phyloP scores from a whole-genome alignment of 805 yeast genomes.

The Lachancea sp. region DNA sequence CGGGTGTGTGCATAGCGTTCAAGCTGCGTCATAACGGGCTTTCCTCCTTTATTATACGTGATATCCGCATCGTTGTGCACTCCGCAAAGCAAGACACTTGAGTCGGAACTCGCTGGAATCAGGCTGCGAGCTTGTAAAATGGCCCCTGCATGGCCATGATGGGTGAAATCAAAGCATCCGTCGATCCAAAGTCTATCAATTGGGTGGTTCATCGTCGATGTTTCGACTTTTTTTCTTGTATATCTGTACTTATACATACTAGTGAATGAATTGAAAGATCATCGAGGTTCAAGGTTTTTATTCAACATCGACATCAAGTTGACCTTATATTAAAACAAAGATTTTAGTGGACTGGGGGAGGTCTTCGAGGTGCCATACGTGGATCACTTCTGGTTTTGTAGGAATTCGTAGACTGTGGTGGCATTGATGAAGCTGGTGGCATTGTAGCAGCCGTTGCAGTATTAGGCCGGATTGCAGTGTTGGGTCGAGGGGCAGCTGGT shows the following conservation, averaged over 20 bases:
- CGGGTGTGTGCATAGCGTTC: conserved; percentile 83
- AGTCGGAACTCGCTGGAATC: conserved; percentile 54
- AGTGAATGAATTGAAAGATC: not conserved
- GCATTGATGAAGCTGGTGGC: too few species aligned
- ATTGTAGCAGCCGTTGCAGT: too few species aligned
- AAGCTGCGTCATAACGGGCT: conserved; percentile 78
- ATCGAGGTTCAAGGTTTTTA: not conserved
- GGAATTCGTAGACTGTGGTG: too few species aligned
- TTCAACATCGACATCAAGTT: not conserved
- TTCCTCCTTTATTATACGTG: conserved; percentile 80
- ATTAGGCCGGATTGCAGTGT: too few species aligned
- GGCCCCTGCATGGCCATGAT: conserved; percentile 98
- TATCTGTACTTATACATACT: not conserved
- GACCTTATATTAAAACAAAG: too few species aligned
- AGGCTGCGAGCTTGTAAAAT: conserved; percentile 85
- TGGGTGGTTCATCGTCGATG: not conserved
- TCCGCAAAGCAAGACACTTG: conserved; percentile 39
- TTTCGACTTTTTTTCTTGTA: not conserved
- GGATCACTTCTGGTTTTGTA: not conserved
- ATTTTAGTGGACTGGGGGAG: not conserved
- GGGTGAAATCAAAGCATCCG: conserved; percentile 97
- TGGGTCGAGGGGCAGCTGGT: not conserved
- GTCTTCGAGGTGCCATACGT: not conserved
- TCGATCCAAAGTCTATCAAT: conserved; percentile 76
- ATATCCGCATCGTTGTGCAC: conserved; percentile 92